These are phyloP conservation scores for Pythium graminicola DNA, from an alignment of 352 stramenopile species.

Conservation along the genomic window DNA sequence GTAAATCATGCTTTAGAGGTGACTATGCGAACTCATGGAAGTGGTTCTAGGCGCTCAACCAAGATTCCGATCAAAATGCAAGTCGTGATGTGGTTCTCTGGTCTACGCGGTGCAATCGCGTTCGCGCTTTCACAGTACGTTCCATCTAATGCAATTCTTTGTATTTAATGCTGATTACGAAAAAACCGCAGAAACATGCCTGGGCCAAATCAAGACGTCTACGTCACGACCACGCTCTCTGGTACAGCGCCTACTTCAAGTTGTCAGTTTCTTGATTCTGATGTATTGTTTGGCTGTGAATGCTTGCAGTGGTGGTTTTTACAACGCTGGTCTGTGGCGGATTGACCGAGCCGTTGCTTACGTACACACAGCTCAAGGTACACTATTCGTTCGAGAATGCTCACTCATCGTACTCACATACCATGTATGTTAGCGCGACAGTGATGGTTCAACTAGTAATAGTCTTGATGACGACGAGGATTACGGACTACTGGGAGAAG, in stretches of 20 bases:
- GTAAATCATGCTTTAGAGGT: not conserved
- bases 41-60: no score
- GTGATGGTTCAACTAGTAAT: not conserved
- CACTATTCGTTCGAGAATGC: not conserved
- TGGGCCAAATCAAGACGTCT: slow-evolving; percentile 87
- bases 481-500: slow-evolving; percentile 32
- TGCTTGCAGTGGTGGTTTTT: slow-evolving; percentile 88
- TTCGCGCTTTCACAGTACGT: slow-evolving; percentile 58
- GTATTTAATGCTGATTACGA: not conserved
- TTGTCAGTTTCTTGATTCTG: not conserved
- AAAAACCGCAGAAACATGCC: slow-evolving; percentile 86
- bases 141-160: slow-evolving; percentile 80
- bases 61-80: slow-evolving; percentile 38
- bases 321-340: slow-evolving; percentile 95
- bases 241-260: slow-evolving; percentile 19
- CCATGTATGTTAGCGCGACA: slow-evolving; percentile 16
- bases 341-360: slow-evolving; percentile 86
- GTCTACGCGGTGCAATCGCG: slow-evolving; percentile 73
- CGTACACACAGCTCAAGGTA: slow-evolving; percentile 64
- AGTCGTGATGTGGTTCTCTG: slow-evolving; percentile 79
- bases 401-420: not conserved
- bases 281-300: not conserved
- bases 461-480: slow-evolving; percentile 37
- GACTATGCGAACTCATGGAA: not conserved
- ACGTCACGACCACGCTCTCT: slow-evolving; percentile 63